Base-by-base conservation (phyloP, 257 asterid genomes). In the Fraxinus americana region DNA sequence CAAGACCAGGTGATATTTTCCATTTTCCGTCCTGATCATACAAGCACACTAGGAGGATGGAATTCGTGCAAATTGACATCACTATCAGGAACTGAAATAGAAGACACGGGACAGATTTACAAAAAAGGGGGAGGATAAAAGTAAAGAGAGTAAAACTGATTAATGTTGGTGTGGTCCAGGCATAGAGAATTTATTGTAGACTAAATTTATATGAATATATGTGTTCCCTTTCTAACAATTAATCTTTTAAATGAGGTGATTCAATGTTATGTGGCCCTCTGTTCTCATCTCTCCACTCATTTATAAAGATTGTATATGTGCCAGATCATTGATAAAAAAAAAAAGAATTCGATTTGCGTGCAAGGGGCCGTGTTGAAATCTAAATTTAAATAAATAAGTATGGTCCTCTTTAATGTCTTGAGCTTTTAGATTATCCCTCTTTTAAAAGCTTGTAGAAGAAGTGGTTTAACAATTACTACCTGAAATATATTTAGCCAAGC, bases 401-500 rank as follows among this genome's bases (percentile, higher is more conserved):
- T 48, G 6, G 7, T 54, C 27, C 65, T 19, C 27, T 54, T n/a
- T 54, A 17, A 54, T 17, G 1, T 8, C 25, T 17, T 19, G 65
- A 32, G 50, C 29, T 48, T 48, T 69, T 32, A 69, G 43, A 35
- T 2, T 1, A 41, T 41, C 48, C 48, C 14, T 11, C 48, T 41
- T 54, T n/a, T 54, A 17, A 54, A 1, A 19, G 23, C 25, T 48
- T 48, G 36, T 32, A 69, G 45, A 69, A 2, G 2, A 70, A 2
- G 48, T 34, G 30, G 21, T 71, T 29, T 41, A 39, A 39, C 32
- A 57, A 59, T 43, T 63, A 25, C 7, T 75, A 91, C 99, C 94
- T 95, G 99, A 89, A 93, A 93, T 76, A 95, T 95, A 84, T 93
- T 91, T 57, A 93, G 87, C 99, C 99, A 95, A 11, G 98, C 99